phyloP scores from a whole-genome alignment of 495 filamentous ascomycete genomes.

The Hyaloscypha bicolor region DNA sequence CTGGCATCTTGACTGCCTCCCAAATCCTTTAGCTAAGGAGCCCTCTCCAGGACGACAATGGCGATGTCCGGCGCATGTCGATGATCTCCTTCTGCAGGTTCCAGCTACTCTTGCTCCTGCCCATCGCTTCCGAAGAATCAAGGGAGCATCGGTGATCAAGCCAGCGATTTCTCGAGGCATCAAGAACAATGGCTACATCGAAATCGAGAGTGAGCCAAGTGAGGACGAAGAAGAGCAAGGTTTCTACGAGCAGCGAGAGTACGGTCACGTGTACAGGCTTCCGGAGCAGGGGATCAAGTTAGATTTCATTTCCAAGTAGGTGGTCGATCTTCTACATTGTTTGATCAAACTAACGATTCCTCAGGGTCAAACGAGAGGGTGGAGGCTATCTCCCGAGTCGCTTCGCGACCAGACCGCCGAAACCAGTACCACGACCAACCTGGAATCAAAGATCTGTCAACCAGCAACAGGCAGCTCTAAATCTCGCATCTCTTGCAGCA shows the following conservation, averaged over 20 bases:
- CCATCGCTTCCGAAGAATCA: constrained; percentile 55
- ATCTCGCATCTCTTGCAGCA: constrained; percentile 50
- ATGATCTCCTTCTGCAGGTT: constrained; percentile 50
- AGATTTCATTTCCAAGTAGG: constrained; percentile 68
- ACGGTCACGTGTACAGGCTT: constrained; percentile 66
- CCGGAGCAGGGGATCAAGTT: constrained; percentile 74
- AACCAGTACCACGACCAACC: constrained; percentile 14
- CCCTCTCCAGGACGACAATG: constrained; percentile 70
- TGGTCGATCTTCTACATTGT: constrained; percentile 29
- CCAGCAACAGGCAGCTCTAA: constrained; percentile 58
- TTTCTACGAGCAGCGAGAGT: constrained; percentile 51
- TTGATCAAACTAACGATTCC: constrained; percentile 2
- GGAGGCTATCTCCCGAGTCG: constrained; percentile 14
- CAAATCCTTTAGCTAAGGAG: constrained; percentile 78
- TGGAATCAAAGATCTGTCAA: constrained; percentile 31
- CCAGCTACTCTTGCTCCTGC: constrained; percentile 47
- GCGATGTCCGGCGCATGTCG: constrained; percentile 87
- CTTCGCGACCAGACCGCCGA: constrained; percentile 19
- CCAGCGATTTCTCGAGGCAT: constrained; percentile 59
- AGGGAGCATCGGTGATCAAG: constrained; percentile 45
- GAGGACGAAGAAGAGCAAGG: constrained; percentile 57
- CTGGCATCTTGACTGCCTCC: constrained; percentile 92
- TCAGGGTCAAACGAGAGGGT: constrained; percentile 6
- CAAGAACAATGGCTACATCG: constrained; percentile 77
- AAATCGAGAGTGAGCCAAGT: constrained; percentile 65